Base-by-base conservation (phyloP, 768 basidiomycete species). In the Suillus americanus region DNA sequence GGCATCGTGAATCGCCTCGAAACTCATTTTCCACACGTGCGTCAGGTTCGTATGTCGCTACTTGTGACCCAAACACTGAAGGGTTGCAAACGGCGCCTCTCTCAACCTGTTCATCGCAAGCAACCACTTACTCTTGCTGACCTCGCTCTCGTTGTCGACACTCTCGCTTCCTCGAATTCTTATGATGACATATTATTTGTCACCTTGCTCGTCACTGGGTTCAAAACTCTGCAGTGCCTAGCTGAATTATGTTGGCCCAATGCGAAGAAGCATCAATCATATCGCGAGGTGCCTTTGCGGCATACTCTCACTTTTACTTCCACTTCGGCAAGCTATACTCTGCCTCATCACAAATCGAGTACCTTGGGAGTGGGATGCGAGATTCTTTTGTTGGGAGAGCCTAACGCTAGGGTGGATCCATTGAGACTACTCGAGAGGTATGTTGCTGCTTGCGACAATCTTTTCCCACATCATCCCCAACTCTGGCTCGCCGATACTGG, bases 291-390 rank as follows among this genome's bases (percentile, higher is more conserved):
- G 5, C 65, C 70, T 2, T 25, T 18, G 9, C 66, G 73, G 0
- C 20, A 55, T 10, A 64, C 70, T 2, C 63, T 76, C 2, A 12
- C 9, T 0, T 3, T 71, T 20, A 9, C n/a, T 0, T 16, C 20
- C 0, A 8, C 65, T 2, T 40, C 12, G 3, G 66, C 38, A 23
- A 14, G 13, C 0, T 80, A 76, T 57, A 35, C 70, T 14, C 68
- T 83, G 0, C 80, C 80, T 0, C 28, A 55, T 0, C 81, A 82
- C 64, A 83, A 83, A 59, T 76, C 75, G 8, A 78, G 82, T 65
- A 61, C n/a, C 5, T 56, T 69, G 18, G 74, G 67, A 45, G 62
- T 70, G 4, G 71, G 76, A 10, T 46, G n/a, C 38, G 66, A 64
- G 55, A 14, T 51, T 0, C 38, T 76, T 0, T 13, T 61, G 35